Base-by-base conservation (phyloP, 2,329 filamentous ascomycete genomes). In the Samsoniella hepiali region DNA sequence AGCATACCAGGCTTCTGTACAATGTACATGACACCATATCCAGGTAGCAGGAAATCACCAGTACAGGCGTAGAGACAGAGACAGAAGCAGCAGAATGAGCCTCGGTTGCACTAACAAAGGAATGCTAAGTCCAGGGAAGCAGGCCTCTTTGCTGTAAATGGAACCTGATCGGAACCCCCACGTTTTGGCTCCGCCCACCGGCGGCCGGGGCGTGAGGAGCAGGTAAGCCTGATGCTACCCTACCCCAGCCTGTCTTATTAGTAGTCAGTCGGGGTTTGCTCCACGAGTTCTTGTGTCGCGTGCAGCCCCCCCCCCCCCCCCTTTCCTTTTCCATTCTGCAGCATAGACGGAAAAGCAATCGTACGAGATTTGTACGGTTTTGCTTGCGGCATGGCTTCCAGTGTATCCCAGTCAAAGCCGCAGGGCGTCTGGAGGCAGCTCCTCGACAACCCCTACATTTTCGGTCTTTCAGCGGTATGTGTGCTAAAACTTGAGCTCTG, bases 381-480 rank as follows among this genome's bases (percentile, higher is more conserved):
- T 31, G 36, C 51, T 55, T 11, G 22, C 56, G 31, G 3, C 11
- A 61, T 61, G 58, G 29, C 29, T 17, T 34, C 49, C 5, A 27
- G 17, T n/a, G 36, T 49, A 31, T 22, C 49, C 7, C 5, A 1
- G 34, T 11, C 36, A 6, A 51, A 50, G 34, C 27, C 34, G 15
- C 57, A 10, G 10, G 53, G 70, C 51, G 67, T 73, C 32, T 70
- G 67, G 66, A 66, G 64, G n/a, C 68, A 69, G 17, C 63, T 74
- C 45, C 66, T 67, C 10, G 71, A 79, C 66, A 80, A 80, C 66
- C 78, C 78, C 0, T 80, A 78, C 65, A 70, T 81, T 10, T 74
- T 79, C 50, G 78, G 78, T 4, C 75, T 81, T 13, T 78, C 78
- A 11, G 72, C 75, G 55, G 78, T 79, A 68, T 63, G 73, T 66